Conservation (phyloP, 139 green algal genomes). For the Tetradesmus lagerheimii region DNA sequence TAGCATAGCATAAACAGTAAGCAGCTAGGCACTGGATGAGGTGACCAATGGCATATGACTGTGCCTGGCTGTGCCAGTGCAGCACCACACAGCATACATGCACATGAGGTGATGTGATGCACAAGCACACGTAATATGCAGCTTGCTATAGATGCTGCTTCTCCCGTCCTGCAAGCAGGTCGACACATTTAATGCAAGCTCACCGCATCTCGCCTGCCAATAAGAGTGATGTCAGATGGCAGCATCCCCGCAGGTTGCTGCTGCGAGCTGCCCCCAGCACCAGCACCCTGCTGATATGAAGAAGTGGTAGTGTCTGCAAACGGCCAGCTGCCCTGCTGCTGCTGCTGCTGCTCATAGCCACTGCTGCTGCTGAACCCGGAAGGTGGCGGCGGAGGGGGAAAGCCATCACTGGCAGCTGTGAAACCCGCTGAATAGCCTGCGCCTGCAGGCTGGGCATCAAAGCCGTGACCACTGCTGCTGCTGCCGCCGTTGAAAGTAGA, state of each 20-base stretch:
- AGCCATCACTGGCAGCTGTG: not conserved
- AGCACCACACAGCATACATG: not conserved
- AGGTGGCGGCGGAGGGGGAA: not conserved
- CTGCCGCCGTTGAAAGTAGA: not conserved
- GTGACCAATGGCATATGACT: no score
- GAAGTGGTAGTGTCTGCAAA: conserved; percentile 1
- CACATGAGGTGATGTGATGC: not conserved
- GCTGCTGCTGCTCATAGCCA: conserved; percentile 6
- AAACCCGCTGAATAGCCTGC: conserved; percentile 20
- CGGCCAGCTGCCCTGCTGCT: conserved; percentile 15
- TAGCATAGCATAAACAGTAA: no score
- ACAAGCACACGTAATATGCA: not conserved
- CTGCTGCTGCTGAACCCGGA: not conserved
- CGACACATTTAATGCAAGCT: no score
- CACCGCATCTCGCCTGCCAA: conserved; percentile 48
- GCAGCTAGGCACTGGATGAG: no score
- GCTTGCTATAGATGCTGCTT: no score
- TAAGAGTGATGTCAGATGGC: conserved; percentile 54
- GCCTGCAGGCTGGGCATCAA: not conserved
- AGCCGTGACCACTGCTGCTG: not conserved
- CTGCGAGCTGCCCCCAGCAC: not conserved
- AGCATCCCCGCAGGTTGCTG: not conserved
- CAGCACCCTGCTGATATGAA: not conserved
- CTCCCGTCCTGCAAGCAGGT: no score
- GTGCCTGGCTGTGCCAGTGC: no score